Conservation (phyloP, 768 basidiomycete species). For the Tricholoma matsutake region DNA sequence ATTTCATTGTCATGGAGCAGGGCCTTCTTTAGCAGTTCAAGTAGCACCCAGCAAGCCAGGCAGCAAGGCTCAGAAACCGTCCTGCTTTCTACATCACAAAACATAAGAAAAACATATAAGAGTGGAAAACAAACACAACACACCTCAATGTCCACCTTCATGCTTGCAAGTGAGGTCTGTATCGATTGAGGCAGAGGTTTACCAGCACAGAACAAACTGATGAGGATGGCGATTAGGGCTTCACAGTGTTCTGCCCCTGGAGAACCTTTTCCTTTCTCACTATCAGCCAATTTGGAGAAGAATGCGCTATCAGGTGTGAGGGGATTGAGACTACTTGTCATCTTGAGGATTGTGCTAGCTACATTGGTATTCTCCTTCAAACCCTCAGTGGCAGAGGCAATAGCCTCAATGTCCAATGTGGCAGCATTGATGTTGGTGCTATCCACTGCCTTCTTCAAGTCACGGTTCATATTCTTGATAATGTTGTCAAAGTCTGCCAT, state of each 20-base stretch:
- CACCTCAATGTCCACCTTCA: not conserved
- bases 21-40: not conserved
- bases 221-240: not conserved
- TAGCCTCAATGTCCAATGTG: not conserved
- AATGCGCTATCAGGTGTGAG: not conserved
- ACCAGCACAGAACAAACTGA: not conserved
- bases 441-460: not conserved
- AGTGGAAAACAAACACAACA: not conserved
- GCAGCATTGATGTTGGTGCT: not conserved
- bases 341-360: not conserved
- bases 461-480: not conserved
- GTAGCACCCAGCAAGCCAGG: not conserved
- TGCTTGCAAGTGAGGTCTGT: not conserved
- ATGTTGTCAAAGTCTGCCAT: not conserved
- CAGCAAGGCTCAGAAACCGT: not conserved
- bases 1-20: not conserved
- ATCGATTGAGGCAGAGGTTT: not conserved
- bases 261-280: not conserved
- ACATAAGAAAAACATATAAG: not conserved
- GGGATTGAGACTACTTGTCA: not conserved
- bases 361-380: not conserved
- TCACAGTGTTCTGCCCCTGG: not conserved
- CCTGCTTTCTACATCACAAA: not conserved
- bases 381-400: not conserved
- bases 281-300: not conserved